Evolutionary conservation across 257 asterid species (phyloP), one percentile per base, ranked within the genome.

Genomic region (Cordia subcordata): DNA sequence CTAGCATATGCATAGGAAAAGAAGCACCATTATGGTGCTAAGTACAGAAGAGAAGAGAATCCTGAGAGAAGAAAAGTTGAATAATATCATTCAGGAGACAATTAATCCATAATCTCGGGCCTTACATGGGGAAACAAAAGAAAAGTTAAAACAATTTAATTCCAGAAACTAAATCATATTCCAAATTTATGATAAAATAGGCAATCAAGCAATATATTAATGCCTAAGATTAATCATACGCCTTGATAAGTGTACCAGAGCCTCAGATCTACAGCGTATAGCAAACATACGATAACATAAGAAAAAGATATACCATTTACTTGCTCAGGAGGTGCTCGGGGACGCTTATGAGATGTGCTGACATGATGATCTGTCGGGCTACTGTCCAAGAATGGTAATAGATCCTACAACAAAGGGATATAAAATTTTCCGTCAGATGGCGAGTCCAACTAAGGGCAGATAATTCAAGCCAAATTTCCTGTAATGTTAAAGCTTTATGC

Each of bases 281-380:
- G 18, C 11, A 47, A 19, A 47, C 10, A 15, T 14, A 3, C 0
- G 8, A 11, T 47, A n/a, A 47, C 1, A 49, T 10, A 44, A 32
- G 37, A 40, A 39, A 11, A 16, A 39, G 49, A 42, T 11, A 55
- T 27, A 72, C 70, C 74, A 57, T 58, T 52, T 49, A 18, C 47
- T 54, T 49, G 68, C 27, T 40, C 65, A 54, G 82, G 73, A 75
- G 79, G 83, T 44, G 82, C 68, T 49, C 54, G 54, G 13, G 96
- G 96, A 46, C 97, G 97, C 73, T 93, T 93, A 72, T 85, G 83
- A 66, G 94, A 83, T 42, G 72, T 70, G 67, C 65, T 80, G 55
- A 79, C 78, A 69, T 82, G 93, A 79, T 76, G 79, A 70, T 85
- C 95, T 35, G 95, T 78, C 52, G 99, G 99, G 81, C 82, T 86